Conservation (phyloP, 148 eudicot genomes). For the Fagopyrum tataricum region DNA sequence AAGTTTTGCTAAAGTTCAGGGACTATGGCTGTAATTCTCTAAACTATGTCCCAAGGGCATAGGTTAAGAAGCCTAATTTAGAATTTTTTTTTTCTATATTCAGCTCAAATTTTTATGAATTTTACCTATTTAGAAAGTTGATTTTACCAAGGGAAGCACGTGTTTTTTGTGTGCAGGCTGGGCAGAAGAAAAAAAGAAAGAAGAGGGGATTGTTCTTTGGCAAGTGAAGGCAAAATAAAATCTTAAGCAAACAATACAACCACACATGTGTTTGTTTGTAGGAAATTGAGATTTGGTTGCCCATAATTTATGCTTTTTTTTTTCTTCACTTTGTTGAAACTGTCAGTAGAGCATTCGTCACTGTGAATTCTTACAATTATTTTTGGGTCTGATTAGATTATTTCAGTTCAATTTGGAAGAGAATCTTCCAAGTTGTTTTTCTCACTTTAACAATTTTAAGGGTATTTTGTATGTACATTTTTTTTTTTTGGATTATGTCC, state of each 20-base stretch:
- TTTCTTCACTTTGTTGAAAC: background rate
- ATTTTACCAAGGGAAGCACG: background rate
- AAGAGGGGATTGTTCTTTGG: constrained; percentile 15
- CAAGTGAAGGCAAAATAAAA: constrained; percentile 3
- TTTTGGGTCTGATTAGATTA: too few species aligned
- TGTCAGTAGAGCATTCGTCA: too few species aligned
- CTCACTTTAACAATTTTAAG: too few species aligned
- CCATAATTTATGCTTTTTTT: background rate
- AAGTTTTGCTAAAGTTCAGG: too few species aligned
- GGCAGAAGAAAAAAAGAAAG: constrained; percentile 14
- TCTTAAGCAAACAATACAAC: background rate
- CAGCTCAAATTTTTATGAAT: background rate
- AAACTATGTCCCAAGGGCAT: too few species aligned
- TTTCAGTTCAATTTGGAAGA: too few species aligned
- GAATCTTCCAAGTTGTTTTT: too few species aligned
- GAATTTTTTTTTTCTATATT: background rate
- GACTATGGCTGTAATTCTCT: too few species aligned
- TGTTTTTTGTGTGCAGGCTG: constrained; percentile 11
- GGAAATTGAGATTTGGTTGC: background rate
- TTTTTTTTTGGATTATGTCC: too few species aligned
- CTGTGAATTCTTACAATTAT: too few species aligned
- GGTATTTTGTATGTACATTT: too few species aligned
- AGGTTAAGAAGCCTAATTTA: too few species aligned
- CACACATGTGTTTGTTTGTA: background rate
- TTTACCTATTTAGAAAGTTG: background rate